These are phyloP conservation scores for Diaporthe destruens DNA, from an alignment of 2,329 filamentous ascomycete genomes.

Conservation along the genomic window DNA sequence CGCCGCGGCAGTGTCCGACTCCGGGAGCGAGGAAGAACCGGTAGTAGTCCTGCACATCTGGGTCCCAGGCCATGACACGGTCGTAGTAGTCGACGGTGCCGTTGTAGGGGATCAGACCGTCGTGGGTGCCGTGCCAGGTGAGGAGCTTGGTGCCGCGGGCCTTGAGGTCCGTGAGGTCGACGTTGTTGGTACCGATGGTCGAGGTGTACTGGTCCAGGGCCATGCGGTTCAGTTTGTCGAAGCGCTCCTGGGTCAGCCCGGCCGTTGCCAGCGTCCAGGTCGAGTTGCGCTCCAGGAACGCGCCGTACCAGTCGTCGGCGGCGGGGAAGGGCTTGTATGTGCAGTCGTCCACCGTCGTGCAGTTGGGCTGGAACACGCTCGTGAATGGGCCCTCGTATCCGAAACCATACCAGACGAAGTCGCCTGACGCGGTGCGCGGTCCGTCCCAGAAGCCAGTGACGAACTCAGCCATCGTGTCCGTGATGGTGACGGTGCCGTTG, in stretches of 20 bases:
- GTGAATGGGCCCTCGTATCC: constrained; percentile 20
- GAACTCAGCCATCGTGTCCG: constrained; percentile 14
- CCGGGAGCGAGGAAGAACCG: constrained; percentile 50
- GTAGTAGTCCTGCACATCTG: constrained; percentile 47
- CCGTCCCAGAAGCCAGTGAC: constrained; percentile 19
- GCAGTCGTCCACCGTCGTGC: constrained; percentile 27
- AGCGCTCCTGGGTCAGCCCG: constrained; percentile 18
- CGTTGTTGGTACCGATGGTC: constrained; percentile 46
- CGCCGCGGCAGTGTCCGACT: constrained; percentile 49
- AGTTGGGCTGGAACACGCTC: constrained; percentile 26
- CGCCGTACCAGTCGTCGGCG: constrained; percentile 31
- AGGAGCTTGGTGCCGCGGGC: constrained; percentile 62
- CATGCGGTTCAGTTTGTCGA: constrained; percentile 7
- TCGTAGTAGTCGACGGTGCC: constrained; percentile 48
- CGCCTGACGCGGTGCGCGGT: not conserved
- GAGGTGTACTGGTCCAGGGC: constrained; percentile 30
- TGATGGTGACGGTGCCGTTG: constrained; percentile 25
- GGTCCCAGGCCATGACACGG: constrained; percentile 40
- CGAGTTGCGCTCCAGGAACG: constrained; percentile 30
- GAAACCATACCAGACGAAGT: constrained; percentile 27
- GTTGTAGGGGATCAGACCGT: constrained; percentile 43
- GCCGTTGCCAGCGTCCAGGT: constrained; percentile 15
- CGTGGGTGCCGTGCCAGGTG: constrained; percentile 60
- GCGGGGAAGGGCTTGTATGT: constrained; percentile 11
- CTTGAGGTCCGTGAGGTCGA: constrained; percentile 60